These are phyloP conservation scores for Aureoboletus auriporus DNA, from an alignment of 768 basidiomycete genomes.

Conservation along the genomic window DNA sequence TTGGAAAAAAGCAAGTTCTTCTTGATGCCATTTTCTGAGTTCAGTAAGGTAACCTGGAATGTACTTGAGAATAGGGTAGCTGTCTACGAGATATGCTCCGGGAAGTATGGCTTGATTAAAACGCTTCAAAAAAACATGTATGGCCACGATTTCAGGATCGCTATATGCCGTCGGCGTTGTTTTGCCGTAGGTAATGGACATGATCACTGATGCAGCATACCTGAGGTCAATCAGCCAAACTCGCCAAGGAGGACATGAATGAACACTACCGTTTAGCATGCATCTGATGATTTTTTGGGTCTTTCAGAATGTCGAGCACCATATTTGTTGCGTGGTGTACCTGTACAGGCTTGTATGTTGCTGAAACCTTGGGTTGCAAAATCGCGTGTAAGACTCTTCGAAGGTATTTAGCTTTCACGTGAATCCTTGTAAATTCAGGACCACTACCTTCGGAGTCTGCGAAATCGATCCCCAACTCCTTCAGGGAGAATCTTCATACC, in stretches of 20 bases:
- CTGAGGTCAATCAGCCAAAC: constrained; percentile 10
- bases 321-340: constrained; percentile 28
- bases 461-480: constrained; percentile 28
- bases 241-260: neutral
- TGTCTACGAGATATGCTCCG: constrained; percentile 26
- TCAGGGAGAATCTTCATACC: constrained; percentile 29
- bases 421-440: neutral
- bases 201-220: constrained; percentile 37
- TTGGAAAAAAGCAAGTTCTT: constrained; percentile 34
- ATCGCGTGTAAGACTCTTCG: constrained; percentile 31
- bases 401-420: neutral
- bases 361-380: constrained; percentile 32
- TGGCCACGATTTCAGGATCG: constrained; percentile 31
- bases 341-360: constrained; percentile 33
- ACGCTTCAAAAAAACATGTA: constrained; percentile 24
- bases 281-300: constrained; percentile 30
- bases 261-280: constrained; percentile 30
- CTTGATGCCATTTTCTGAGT: constrained; percentile 47
- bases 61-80: constrained; percentile 19
- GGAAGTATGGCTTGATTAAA: constrained; percentile 24
- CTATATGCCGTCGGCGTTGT: constrained; percentile 33
- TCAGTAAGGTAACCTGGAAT: constrained; percentile 41
- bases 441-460: constrained; percentile 24
- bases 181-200: constrained; percentile 39
- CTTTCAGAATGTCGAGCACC: constrained; percentile 32